Conservation (phyloP, 1,284 basidiomycete genomes). For the Chondrostereum purpureum region DNA sequence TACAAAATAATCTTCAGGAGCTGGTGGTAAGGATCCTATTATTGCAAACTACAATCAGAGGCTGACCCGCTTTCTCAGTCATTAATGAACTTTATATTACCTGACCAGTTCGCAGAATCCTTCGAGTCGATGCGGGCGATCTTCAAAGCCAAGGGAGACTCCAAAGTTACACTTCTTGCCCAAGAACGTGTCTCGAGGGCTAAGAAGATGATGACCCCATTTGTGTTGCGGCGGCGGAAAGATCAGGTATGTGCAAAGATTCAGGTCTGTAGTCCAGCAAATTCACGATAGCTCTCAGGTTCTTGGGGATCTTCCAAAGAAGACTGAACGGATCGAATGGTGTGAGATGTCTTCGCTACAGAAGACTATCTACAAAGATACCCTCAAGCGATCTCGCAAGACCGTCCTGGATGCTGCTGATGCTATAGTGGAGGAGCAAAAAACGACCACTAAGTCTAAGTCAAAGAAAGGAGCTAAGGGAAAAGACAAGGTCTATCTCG, state of each 20-base stretch:
- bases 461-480: conserved; percentile 27
- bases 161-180: conserved; percentile 80
- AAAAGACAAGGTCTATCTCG: conserved; percentile 64
- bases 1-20: conserved; percentile 91
- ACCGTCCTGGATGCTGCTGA: conserved; percentile 57
- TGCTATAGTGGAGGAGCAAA: conserved; percentile 23
- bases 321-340: conserved; percentile 89
- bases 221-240: conserved; percentile 93
- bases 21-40: conserved; percentile 68
- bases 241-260: conserved; percentile 55
- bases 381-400: conserved; percentile 79
- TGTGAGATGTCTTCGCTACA: conserved; percentile 90
- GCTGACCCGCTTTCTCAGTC: conserved; percentile 49
- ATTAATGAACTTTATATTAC: conserved; percentile 96
- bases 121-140: conserved; percentile 83
- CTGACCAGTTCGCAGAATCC: conserved; percentile 78
- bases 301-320: conserved; percentile 86
- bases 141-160: conserved; percentile 93
- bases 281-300: conserved; percentile 46
- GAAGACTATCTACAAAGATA: conserved; percentile 79
- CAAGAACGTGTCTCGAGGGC: conserved; percentile 89
- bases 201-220: conserved; percentile 99
- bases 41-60: background rate
- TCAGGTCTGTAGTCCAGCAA: conserved; percentile 2
- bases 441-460: conserved; percentile 38